Base-by-base conservation (phyloP, 345 rosid genomes). In the Angophora floribunda region DNA sequence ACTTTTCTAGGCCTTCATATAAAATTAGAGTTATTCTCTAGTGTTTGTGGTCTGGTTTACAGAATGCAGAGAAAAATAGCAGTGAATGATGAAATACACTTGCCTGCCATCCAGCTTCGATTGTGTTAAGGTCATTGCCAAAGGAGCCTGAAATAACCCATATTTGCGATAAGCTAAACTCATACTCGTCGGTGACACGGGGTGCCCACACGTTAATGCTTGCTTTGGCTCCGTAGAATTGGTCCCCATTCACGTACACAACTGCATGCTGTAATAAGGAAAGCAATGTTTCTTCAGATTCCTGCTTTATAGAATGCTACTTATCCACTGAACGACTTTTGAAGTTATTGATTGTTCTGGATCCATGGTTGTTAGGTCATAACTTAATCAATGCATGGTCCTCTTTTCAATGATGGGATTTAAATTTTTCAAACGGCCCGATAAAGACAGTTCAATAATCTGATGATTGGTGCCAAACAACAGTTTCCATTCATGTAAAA, bases 31-130 rank as follows among this genome's bases (percentile, higher is more conserved):
- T 9, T 36, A 36, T 19, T 75, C 28, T 75, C 82, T 36, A 75
- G 49, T 75, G 13, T 41, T 41, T 41, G 49, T 41, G 49, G 26
- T 75, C 26, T 19, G 47, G 26, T 75, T 41, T 75, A 21, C n/a
- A 78, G 80, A 44, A 70, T 57, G 44, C 11, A 86, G 51, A 7
- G 30, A n/a, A 51, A 36, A 86, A 67, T 32, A 65, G 21, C 13
- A 2, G 10, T 5, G 63, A 24, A 14, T 9, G 50, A 53, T 86
- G 32, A 57, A 32, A 17, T 22, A 19, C 79, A 13, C 75, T 22
- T 91, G 93, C 99, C 98, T 98, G 99, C 99, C 99, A 98, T 79
- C 99, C 99, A 85, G 99, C 99, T 96, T 98, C 99, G 87, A 98
- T 97, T 82, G 99, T 98, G 89, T 98, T 98, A 7, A 98, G 95